Base-by-base conservation (phyloP, 768 basidiomycete genomes). In the Trametopsis cervina region DNA sequence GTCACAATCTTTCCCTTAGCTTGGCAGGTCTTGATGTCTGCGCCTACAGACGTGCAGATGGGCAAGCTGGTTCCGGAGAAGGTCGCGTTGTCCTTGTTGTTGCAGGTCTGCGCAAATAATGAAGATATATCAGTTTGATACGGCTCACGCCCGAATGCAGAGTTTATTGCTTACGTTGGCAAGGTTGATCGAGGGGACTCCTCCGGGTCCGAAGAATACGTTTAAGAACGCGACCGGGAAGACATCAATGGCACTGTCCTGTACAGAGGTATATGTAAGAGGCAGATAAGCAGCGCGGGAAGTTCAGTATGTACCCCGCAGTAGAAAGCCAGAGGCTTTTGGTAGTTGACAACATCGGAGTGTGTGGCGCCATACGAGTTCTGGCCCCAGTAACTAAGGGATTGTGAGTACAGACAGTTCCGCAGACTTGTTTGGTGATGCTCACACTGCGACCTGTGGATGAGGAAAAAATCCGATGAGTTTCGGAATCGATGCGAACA, bases 201-300 rank as follows among this genome's bases (percentile, higher is more conserved):
- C 75, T 1, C 84, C 82, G 4, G 77, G 67, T 11, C 79, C 73
- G 57, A 81, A 83, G 66, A 85, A 86, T 17, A 71, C 73, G 59
- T 78, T 67, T 54, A 87, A 57, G 59, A 88, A 85, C n/a, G 84
- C 78, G 25, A 87, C 56, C 6, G 83, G 83, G 49, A 88, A 75
- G 5, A 77, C 79, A 61, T 87, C 79, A 49, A 85, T 77, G 6
- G 78, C 72, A 56, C 79, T 69, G 59, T 86, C 83, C 78, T 83
- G 25, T 20, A 21, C 25, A 24, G 49, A 36, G 24, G 35, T 47
- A 29, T n/a, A 23, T 53, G 43, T 52, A 27, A 24, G 13, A 24
- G 45, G 18, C 24, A 42, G 4, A 24, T 21, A 41, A 48, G 43
- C 46, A 20, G 21, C 22, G 23, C 22, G 42, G 40, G n/a, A 2